Percentiles rank a stretch among this genome's conserved stretches.
Conservation (phyloP, 352 stramenopile species). For the Globisporangium cederbergense region DNA sequence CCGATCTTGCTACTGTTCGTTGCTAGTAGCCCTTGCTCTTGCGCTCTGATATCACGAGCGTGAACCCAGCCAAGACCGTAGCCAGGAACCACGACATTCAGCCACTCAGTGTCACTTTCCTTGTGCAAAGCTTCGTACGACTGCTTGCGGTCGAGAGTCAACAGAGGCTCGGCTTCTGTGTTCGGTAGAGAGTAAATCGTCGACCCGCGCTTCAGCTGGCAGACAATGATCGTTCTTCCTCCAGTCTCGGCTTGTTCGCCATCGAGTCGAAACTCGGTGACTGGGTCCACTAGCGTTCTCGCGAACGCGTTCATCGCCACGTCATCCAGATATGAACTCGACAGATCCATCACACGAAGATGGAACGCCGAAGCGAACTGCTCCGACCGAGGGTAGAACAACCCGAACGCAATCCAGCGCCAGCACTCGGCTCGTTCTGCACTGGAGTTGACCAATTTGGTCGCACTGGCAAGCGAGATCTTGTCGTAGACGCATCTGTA, state of each 20-base stretch:
- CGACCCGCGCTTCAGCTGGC: neutral
- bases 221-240: neutral
- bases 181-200: neutral
- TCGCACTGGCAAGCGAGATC: neutral
- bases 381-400: neutral
- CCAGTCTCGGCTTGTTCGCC: neutral
- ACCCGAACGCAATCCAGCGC: neutral
- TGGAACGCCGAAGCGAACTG: neutral
- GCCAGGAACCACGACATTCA: neutral
- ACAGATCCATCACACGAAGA: neutral
- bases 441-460: neutral
- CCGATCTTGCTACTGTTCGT: neutral
- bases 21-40: neutral
- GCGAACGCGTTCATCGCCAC: neutral
- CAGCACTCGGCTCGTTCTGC: neutral
- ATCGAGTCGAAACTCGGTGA: neutral
- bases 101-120: neutral
- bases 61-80: neutral
- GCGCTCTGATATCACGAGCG: neutral
- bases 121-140: neutral
- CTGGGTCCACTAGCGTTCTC: neutral
- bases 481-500: constrained; percentile 2
- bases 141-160: neutral
- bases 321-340: neutral
- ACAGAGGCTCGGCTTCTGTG: neutral